Evolutionary conservation across 371 early-diverging fungal genomes (phyloP).

Genomic region (Circinella umbellata): DNA sequence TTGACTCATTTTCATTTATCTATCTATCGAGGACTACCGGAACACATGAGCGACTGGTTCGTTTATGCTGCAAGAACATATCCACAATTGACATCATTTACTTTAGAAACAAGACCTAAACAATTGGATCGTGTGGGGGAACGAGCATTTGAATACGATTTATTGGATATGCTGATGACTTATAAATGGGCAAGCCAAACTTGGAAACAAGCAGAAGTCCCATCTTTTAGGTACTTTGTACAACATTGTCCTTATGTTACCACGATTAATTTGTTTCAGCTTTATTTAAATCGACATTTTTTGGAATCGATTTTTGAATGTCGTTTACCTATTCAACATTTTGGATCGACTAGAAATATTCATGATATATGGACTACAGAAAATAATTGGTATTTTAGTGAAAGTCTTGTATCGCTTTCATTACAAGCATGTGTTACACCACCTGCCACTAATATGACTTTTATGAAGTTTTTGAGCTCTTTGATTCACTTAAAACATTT

Average conservation of each 20-base stretch:
- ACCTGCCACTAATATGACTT: constrained; percentile 4
- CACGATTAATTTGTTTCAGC: constrained; percentile 4
- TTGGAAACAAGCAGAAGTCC: constrained; percentile 8
- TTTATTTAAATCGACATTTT: constrained; percentile 5
- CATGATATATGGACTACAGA: constrained; percentile 3
- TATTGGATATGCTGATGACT: constrained; percentile 13
- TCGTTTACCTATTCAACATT: neutral
- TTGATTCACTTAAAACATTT: constrained; percentile 9
- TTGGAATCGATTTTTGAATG: neutral
- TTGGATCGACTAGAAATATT: constrained; percentile 9
- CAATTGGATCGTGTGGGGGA: constrained; percentile 10
- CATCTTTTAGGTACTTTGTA: neutral
- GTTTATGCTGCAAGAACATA: constrained; percentile 19
- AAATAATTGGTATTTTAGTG: constrained; percentile 8
- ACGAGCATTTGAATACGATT: constrained; percentile 9
- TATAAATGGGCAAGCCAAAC: neutral
- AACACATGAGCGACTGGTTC: constrained; percentile 19
- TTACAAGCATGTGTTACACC: constrained; percentile 13
- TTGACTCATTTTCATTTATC: constrained; percentile 8
- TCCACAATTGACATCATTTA: constrained; percentile 2
- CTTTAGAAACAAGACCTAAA: constrained; percentile 8
- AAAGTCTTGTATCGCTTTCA: constrained; percentile 7
- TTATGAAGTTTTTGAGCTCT: constrained; percentile 5
- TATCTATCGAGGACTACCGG: constrained; percentile 12
- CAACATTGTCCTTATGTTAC: neutral